These are phyloP conservation scores for Rossbeevera mucosa DNA, from an alignment of 768 basidiomycete species.

Conservation along the genomic window DNA sequence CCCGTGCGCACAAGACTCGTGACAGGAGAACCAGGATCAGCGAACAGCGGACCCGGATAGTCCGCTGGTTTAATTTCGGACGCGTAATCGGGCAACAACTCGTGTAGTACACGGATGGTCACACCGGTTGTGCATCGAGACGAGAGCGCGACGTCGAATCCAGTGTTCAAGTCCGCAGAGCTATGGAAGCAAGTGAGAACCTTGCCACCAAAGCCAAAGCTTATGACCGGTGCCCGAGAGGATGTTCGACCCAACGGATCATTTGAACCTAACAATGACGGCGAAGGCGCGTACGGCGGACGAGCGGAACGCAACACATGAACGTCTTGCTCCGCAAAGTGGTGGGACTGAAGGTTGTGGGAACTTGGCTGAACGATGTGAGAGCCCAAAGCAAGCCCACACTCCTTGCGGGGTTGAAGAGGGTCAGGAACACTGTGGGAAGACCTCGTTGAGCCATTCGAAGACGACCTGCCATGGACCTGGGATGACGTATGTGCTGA, in stretches of 20 bases:
- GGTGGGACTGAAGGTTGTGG: slow-evolving; percentile 14
- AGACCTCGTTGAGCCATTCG: slow-evolving; percentile 43
- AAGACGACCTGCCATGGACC: slow-evolving; percentile 38
- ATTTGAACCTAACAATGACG: slow-evolving; percentile 75
- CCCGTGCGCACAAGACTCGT: slow-evolving; percentile 66
- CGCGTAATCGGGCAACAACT: slow-evolving; percentile 64
- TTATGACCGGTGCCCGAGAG: slow-evolving; percentile 71
- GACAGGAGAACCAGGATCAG: slow-evolving; percentile 63
- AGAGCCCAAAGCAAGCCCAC: slow-evolving; percentile 22
- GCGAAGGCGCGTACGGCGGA: slow-evolving; percentile 75
- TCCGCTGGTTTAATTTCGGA: slow-evolving; percentile 47
- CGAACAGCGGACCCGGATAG: slow-evolving; percentile 87
- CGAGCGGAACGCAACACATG: slow-evolving; percentile 35
- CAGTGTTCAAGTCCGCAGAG: slow-evolving; percentile 57
- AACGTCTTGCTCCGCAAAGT: slow-evolving; percentile 25
- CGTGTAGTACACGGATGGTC: slow-evolving; percentile 61
- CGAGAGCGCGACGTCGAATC: slow-evolving; percentile 74
- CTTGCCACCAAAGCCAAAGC: slow-evolving; percentile 93
- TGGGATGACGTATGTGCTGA: slow-evolving; percentile 15
- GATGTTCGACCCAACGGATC: slow-evolving; percentile 75
- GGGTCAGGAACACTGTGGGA: slow-evolving; percentile 20
- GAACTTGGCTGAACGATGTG: slow-evolving; percentile 17
- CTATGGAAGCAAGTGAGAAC: slow-evolving; percentile 86
- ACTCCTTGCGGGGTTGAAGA: slow-evolving; percentile 23
- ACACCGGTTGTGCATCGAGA: slow-evolving; percentile 67